Evolutionary conservation across 495 filamentous ascomycete genomes (phyloP), one percentile per base, ranked within the genome.

Genomic region (Daldinia bambusicola): DNA sequence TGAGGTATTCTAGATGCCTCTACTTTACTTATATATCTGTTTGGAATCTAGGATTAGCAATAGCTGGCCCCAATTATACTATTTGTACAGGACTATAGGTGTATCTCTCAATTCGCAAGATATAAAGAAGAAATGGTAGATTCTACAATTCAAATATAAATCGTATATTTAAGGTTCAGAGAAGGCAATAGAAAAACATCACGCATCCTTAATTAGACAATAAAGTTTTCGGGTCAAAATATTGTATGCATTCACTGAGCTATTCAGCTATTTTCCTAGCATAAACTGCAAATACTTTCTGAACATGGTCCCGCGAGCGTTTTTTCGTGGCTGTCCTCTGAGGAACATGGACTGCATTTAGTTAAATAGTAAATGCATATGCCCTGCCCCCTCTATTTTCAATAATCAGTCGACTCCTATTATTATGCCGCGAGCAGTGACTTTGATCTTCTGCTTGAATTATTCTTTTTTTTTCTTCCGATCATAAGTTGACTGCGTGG

Each of bases 221-320:
- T 32, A 31, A 53, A 32, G 13, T 12, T 9, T 6, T 53, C 7
- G 14, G 20, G 13, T 52, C 12, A 32, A 31, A 5, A 53, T 51
- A 62, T 36, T 34, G 52, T 22, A 61, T 62, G 40, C 14, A 69
- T 61, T 69, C 50, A 61, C 6, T 72, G 55, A 63, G 18, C 41
- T 60, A 72, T n/a, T 36, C 50, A 48, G 57, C 34, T 34, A 41
- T 16, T 61, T 61, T 56, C 37, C 55, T 62, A 69, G 43, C 20
- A 26, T 43, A 32, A 9, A 51, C 31, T 43, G 64, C 52, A 53
- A 57, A 52, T 60, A 61, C 57, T 43, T 52, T 55, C 37, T 51
- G 13, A 51, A 34, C 37, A 57, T 58, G 36, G 38, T 16, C 55
- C 43, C 14, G 48, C 41, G 13, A 14, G 55, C 14, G n/a, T 20